A percentile compares a stretch with the other conserved stretches of the same genome.
phyloP scores from a whole-genome alignment of 192 early-diverging fungal species.

The Mortierella claussenii region DNA sequence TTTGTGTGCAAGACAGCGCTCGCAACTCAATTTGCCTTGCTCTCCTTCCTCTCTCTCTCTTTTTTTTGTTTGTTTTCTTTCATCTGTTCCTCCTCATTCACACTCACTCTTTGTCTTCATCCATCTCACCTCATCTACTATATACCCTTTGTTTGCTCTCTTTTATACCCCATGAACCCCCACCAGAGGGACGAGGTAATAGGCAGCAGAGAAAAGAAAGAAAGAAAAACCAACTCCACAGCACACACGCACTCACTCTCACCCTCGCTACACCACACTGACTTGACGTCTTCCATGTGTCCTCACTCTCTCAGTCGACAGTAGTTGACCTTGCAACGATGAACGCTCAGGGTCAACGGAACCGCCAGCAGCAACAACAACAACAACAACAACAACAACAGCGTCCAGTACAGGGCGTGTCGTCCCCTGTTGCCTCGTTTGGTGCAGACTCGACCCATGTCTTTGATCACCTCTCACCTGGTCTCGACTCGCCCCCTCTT shows the following conservation, averaged over 20 bases:
- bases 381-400: slow-evolving; percentile 5
- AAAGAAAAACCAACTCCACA: too few species aligned
- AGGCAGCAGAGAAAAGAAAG: too few species aligned
- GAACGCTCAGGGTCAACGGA: slow-evolving; percentile 13
- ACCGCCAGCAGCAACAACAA: slow-evolving; percentile 1
- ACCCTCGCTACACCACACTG: too few species aligned
- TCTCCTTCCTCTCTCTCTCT: neutral
- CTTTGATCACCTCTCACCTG: slow-evolving; percentile 21
- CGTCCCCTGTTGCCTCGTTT: too few species aligned
- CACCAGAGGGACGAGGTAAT: slow-evolving; percentile 28
- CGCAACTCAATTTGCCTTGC: neutral
- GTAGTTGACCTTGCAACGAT: slow-evolving; percentile 35
- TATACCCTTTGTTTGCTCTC: too few species aligned
- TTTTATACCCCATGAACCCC: neutral
- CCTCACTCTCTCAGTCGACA: slow-evolving; percentile 16
- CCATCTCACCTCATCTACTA: too few species aligned
- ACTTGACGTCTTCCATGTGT: too few species aligned
- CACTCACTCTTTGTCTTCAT: neutral
- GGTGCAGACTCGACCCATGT: neutral
- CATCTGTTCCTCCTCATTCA: neutral
- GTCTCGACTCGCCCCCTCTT: too few species aligned
- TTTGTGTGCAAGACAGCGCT: too few species aligned
- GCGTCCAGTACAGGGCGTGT: too few species aligned
- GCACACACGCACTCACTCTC: neutral
- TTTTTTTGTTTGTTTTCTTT: neutral